phyloP scores from a whole-genome alignment of 257 asterid species.

The Striga asiatica region DNA sequence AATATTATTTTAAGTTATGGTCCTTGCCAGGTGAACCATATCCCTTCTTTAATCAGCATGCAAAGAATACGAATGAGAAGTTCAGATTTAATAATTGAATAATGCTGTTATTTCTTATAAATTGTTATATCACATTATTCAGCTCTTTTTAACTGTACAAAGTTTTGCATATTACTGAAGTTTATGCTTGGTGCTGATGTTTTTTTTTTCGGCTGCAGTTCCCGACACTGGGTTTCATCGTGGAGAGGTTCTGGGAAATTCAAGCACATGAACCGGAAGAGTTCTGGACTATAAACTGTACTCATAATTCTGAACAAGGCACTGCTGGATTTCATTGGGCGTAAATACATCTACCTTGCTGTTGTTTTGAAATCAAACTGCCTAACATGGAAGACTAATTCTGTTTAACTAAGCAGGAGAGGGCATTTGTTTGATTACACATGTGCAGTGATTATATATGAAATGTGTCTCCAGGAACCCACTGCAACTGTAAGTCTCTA shows the following conservation, averaged over 20 bases:
- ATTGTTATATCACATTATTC: not conserved
- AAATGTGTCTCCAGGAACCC: constrained; percentile 83
- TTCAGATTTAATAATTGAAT: constrained; percentile 4
- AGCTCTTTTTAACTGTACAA: constrained; percentile 6
- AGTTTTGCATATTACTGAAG: constrained; percentile 1
- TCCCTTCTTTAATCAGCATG: constrained; percentile 6
- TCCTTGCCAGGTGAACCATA: constrained; percentile 82
- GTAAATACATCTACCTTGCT: constrained; percentile 38
- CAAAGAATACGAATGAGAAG: constrained; percentile 3
- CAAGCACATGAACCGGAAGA: constrained; percentile 96
- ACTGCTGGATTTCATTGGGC: constrained; percentile 75
- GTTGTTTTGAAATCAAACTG: constrained; percentile 2
- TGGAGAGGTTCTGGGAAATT: constrained; percentile 95
- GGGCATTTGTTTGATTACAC: constrained; percentile 93
- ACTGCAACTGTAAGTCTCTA: constrained; percentile 71
- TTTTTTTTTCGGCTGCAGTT: constrained; percentile 45
- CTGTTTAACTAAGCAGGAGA: constrained; percentile 55
- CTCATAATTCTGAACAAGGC: constrained; percentile 84
- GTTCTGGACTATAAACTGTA: constrained; percentile 89
- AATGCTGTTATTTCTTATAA: not conserved
- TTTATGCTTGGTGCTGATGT: constrained; percentile 11
- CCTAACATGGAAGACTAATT: constrained; percentile 11
- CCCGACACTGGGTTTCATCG: constrained; percentile 92
- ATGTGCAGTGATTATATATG: constrained; percentile 71
- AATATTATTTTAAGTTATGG: constrained; percentile 83